Percentiles rank a stretch among this genome's conserved stretches.
These are phyloP conservation scores for Eucalyptus pauciflora DNA, from an alignment of 345 rosid genomes.

Conservation along the genomic window DNA sequence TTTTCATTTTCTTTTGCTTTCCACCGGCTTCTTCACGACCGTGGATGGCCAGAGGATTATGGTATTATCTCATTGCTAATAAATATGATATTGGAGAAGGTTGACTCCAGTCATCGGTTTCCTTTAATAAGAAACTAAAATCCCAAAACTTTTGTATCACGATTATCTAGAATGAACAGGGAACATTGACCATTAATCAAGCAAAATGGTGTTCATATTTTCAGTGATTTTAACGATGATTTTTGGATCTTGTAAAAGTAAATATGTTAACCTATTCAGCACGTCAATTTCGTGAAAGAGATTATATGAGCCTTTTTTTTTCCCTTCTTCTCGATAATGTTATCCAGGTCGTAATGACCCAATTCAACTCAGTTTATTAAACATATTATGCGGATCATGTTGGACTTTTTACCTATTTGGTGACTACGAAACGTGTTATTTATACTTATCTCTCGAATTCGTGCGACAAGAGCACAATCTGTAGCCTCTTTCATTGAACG, in stretches of 20 bases:
- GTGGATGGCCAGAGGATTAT: background rate
- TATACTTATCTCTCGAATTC: too few species aligned
- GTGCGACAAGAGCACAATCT: background rate
- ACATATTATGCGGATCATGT: background rate
- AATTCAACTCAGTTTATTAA: background rate
- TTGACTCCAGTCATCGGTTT: background rate
- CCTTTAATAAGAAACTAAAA: background rate
- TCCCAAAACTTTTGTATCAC: background rate
- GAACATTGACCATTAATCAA: background rate
- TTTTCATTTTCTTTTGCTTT: too few species aligned
- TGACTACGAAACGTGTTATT: background rate
- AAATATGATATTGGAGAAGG: background rate
- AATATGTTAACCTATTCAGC: background rate
- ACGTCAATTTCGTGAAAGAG: background rate
- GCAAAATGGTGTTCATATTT: background rate
- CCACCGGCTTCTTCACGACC: too few species aligned
- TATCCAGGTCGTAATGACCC: background rate
- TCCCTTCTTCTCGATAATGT: background rate
- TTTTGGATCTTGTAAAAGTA: too few species aligned
- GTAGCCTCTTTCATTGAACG: background rate
- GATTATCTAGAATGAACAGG: background rate
- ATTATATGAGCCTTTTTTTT: too few species aligned
- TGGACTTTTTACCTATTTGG: background rate
- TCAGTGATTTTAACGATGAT: background rate
- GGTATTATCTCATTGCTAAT: too few species aligned